Conservation (phyloP, 2,329 filamentous ascomycete species). For the Exophiala sideris region DNA sequence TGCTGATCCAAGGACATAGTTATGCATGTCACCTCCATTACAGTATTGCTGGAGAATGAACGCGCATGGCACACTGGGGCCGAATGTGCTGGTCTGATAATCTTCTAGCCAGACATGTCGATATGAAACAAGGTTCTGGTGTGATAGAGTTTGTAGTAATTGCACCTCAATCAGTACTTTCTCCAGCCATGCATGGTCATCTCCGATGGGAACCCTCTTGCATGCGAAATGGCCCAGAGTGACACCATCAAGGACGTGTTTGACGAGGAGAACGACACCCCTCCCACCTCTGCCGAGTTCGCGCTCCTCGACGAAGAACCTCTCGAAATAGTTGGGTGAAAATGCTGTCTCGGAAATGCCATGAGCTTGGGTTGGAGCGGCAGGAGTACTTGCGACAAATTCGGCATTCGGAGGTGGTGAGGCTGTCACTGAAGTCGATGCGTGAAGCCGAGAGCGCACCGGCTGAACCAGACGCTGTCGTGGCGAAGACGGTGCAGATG, state of each 20-base stretch:
- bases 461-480: slow-evolving; percentile 47
- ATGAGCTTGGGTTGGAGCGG: slow-evolving; percentile 43
- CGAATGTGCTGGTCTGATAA: slow-evolving; percentile 76
- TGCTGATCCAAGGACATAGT: slow-evolving; percentile 73
- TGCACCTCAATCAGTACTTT: slow-evolving; percentile 94
- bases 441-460: slow-evolving; percentile 39
- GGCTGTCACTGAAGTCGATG: slow-evolving; percentile 26
- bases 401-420: slow-evolving; percentile 49
- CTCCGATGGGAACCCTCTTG: slow-evolving; percentile 91
- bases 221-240: slow-evolving; percentile 88
- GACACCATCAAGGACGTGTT: slow-evolving; percentile 86
- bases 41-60: slow-evolving; percentile 98
- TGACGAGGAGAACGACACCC: slow-evolving; percentile 89
- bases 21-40: slow-evolving; percentile 85
- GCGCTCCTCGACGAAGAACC: slow-evolving; percentile 85
- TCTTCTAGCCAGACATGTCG: slow-evolving; percentile 97
- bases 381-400: slow-evolving; percentile 46
- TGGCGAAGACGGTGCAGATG: slow-evolving; percentile 48
- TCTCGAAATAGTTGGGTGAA: slow-evolving; percentile 86
- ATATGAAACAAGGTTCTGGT: slow-evolving; percentile 94
- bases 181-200: slow-evolving; percentile 92
- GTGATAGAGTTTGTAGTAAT: slow-evolving; percentile 82
- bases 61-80: slow-evolving; percentile 86
- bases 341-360: slow-evolving; percentile 85
- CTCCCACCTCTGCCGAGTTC: slow-evolving; percentile 88